A percentile compares a stretch with the other conserved stretches of the same genome.
phyloP scores from a whole-genome alignment of 345 rosid species.

The Aethionema arabicum region DNA sequence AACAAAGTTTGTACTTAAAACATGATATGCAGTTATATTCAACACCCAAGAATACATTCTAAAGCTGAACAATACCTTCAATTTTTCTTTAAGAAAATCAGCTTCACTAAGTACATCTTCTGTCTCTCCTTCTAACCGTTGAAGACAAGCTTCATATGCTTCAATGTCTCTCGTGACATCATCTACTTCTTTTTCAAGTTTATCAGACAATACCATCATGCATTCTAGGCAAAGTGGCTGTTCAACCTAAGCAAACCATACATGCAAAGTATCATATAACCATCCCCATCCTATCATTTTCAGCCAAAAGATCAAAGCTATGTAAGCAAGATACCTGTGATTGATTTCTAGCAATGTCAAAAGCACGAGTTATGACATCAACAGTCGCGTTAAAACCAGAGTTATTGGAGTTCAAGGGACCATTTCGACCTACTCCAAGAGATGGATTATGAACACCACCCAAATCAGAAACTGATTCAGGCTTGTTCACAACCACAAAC shows the following conservation, averaged over 20 bases:
- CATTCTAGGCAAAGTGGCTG: constrained; percentile 96
- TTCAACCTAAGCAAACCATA: constrained; percentile 61
- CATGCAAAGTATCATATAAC: constrained; percentile 20
- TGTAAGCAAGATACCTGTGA: constrained; percentile 56
- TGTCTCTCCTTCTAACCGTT: constrained; percentile 68
- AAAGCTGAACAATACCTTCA: constrained; percentile 48
- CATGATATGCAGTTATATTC: constrained; percentile 1
- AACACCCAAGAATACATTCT: background rate
- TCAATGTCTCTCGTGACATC: constrained; percentile 87
- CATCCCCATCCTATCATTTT: background rate
- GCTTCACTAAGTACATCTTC: constrained; percentile 79
- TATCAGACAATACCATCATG: constrained; percentile 90
- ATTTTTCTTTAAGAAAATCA: constrained; percentile 83
- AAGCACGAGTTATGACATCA: constrained; percentile 69
- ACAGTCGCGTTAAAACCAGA: constrained; percentile 79
- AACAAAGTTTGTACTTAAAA: background rate
- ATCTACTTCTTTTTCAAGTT: constrained; percentile 93
- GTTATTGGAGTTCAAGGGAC: constrained; percentile 62
- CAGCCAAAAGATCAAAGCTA: background rate
- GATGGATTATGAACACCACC: constrained; percentile 48
- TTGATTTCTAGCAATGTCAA: constrained; percentile 83
- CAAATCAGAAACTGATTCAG: constrained; percentile 77
- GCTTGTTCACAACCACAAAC: constrained; percentile 82
- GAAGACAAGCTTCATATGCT: constrained; percentile 87
- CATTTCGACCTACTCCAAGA: constrained; percentile 57